Conservation (phyloP, 352 stramenopile species). For the Phytophthora tubulina region DNA sequence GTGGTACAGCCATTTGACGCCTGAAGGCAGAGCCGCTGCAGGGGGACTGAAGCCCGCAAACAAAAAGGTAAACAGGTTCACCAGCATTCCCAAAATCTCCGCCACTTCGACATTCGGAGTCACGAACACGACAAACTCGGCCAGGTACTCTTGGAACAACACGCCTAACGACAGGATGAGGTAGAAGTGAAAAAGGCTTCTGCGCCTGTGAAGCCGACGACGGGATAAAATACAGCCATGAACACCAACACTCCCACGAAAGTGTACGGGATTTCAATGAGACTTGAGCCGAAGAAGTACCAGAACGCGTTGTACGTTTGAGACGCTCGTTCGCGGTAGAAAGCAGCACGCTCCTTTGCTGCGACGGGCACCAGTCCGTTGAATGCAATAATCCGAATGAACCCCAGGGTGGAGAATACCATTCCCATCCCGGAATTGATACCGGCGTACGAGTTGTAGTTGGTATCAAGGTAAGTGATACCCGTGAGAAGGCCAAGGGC, state of each 20-base stretch:
- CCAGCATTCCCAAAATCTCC: conserved; percentile 40
- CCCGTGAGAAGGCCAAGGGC: neutral
- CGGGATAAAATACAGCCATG: conserved; percentile 18
- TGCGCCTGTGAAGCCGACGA: conserved; percentile 29
- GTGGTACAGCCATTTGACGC: conserved; percentile 35
- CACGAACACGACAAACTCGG: conserved; percentile 38
- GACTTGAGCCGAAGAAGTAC: conserved; percentile 26
- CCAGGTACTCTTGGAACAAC: conserved; percentile 39
- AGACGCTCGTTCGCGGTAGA: conserved; percentile 23
- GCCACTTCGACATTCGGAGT: conserved; percentile 40
- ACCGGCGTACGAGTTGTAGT: conserved; percentile 15
- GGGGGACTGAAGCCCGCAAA: conserved; percentile 52
- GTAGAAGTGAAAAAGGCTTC: conserved; percentile 38
- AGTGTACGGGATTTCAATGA: conserved; percentile 28
- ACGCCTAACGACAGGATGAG: conserved; percentile 34
- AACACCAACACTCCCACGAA: conserved; percentile 5
- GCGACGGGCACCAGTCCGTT: conserved; percentile 20
- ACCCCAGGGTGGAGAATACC: conserved; percentile 15
- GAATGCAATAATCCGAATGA: conserved; percentile 12
- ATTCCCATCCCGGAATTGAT: conserved; percentile 28
- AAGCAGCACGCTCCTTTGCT: conserved; percentile 7
- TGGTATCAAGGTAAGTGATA: conserved; percentile 11
- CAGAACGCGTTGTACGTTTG: conserved; percentile 31
- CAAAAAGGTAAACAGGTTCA: conserved; percentile 47
- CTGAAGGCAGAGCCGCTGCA: conserved; percentile 30